Evolutionary conservation across 768 basidiomycete species (phyloP), one percentile per base, ranked within the genome.

Genomic region (Pleurotus giganteus): DNA sequence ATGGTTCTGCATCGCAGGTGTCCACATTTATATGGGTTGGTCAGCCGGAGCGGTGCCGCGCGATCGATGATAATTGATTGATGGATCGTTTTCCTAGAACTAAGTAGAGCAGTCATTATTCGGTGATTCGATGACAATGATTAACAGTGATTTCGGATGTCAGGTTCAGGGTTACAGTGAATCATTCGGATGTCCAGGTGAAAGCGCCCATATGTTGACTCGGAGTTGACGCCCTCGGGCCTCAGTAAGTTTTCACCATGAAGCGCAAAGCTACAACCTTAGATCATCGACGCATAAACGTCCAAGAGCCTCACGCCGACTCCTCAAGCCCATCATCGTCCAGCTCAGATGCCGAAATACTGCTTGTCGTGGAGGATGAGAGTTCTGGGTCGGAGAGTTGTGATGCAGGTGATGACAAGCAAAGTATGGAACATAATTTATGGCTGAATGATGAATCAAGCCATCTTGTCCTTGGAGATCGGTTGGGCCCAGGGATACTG

Each of bases 361-460:
- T 17, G 19, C 7, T n/a, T 41, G 39, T 15, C 2, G 39, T 6
- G 31, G 31, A 13, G 43, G 23, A 6, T 24, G 19, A 8, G 44
- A 46, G 21, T 27, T 23, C 21, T 11, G 44, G 21, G 3, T 9
- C 9, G 7, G 7, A 2, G 13, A 41, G 39, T 7, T 2, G 5
- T 7, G 39, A 41, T 7, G 39, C 12, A 1, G 49, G 49, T 23
- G 34, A 24, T 19, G 43, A 45, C 23, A 24, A 13, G 26, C 43
- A 45, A 24, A 36, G 23, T 32, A 12, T 51, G 34, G 49, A 37
- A 4, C 21, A 11, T 24, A 24, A n/a, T 21, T 27, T 15, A 15
- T 47, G 46, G 46, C 46, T 29, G 26, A 47, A 29, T 37, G 31
- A 36, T 36, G n/a, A 37, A 51, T 28, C 49, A 34, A 51, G 49